Conservation (phyloP, 805 yeast genomes). For the Kluyveromyces nonfermentans region DNA sequence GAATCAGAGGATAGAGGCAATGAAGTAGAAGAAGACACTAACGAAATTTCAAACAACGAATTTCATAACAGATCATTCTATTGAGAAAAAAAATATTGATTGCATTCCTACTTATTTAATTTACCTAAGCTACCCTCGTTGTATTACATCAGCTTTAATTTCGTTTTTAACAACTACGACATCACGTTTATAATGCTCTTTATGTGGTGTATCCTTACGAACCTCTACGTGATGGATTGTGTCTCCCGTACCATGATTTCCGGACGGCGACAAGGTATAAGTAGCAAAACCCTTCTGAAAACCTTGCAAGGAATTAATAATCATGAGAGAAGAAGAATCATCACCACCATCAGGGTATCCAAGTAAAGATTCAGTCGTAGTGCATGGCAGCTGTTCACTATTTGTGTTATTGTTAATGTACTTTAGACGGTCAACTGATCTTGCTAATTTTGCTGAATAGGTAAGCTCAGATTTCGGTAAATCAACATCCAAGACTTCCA, state of each 20-base stretch:
- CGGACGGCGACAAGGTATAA: conserved; percentile 35
- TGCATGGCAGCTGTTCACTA: neutral
- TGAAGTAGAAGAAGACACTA: neutral
- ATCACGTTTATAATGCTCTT: conserved; percentile 7
- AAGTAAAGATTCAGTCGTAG: neutral
- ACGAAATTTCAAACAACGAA: neutral
- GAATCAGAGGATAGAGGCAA: neutral
- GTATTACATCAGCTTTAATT: conserved; percentile 6
- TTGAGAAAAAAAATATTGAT: neutral
- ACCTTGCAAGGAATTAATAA: conserved; percentile 19
- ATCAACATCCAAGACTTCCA: conserved; percentile 1
- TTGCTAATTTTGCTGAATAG: conserved; percentile 24
- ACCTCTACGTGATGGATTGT: conserved; percentile 24
- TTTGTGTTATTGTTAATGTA: conserved; percentile 1
- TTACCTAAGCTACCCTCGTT: conserved; percentile 1
- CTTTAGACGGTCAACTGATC: conserved; percentile 10
- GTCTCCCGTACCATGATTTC: conserved; percentile 39
- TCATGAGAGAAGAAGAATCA: conserved; percentile 10
- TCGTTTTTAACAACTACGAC: conserved; percentile 11
- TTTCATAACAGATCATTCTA: neutral
- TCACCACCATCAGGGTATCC: conserved; percentile 6
- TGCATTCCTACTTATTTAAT: neutral
- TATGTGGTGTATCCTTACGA: conserved; percentile 10
- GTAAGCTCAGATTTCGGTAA: conserved; percentile 7
- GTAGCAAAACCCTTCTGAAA: conserved; percentile 39